These are phyloP conservation scores for Rhizoclosmatium globosum DNA, from an alignment of 192 early-diverging fungal genomes.

Conservation along the genomic window DNA sequence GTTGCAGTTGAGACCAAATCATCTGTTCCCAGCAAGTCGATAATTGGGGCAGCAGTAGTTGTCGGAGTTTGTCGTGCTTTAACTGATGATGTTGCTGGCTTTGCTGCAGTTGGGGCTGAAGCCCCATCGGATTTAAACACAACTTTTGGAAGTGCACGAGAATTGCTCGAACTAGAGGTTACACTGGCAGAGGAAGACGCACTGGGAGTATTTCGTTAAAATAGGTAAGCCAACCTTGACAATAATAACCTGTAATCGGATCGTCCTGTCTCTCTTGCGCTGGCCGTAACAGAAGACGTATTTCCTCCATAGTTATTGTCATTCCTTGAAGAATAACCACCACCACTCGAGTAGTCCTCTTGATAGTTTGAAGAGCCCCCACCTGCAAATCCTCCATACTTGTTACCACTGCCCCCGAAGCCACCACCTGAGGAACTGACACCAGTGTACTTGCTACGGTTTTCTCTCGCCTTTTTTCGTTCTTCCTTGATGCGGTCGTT, in stretches of 20 bases:
- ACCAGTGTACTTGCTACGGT: slow-evolving; percentile 88
- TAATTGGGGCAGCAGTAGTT: slow-evolving; percentile 39
- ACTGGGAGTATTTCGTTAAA: too few relatives aligned
- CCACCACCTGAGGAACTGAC: slow-evolving; percentile 58
- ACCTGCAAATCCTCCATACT: slow-evolving; percentile 73
- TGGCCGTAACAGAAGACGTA: neutral
- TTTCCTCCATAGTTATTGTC: slow-evolving; percentile 38
- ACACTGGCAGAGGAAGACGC: too few relatives aligned
- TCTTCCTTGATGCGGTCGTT: slow-evolving; percentile 83
- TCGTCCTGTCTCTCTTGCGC: neutral
- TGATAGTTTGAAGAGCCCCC: slow-evolving; percentile 44
- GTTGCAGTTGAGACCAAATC: slow-evolving; percentile 43
- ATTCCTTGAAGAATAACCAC: slow-evolving; percentile 40
- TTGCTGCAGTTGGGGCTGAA: slow-evolving; percentile 15
- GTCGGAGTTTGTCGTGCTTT: slow-evolving; percentile 33
- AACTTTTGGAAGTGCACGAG: slow-evolving; percentile 24
- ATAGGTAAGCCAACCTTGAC: neutral
- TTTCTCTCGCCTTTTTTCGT: slow-evolving; percentile 88
- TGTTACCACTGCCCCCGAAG: slow-evolving; percentile 42
- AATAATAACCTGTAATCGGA: neutral
- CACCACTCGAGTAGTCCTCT: neutral
- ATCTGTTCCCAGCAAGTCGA: slow-evolving; percentile 74
- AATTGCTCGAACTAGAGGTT: neutral
- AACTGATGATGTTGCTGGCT: slow-evolving; percentile 30
- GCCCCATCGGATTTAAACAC: slow-evolving; percentile 25